Base-by-base conservation (phyloP, 2,329 filamentous ascomycete genomes). In the Scedosporium aurantiacum region DNA sequence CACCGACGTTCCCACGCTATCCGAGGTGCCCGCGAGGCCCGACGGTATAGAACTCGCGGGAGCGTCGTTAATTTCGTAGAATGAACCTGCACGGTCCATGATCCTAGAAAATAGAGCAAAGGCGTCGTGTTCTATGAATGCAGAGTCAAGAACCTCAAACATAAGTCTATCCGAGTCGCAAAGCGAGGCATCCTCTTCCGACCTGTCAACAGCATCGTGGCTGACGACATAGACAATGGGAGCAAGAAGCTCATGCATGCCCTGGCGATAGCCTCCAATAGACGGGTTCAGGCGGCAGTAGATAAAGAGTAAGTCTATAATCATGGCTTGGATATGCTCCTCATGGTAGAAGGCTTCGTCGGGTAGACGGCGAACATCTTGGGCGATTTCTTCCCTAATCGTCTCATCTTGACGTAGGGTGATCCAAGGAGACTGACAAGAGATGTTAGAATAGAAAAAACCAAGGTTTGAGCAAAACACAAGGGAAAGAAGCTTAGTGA, bases 231-330 rank as follows among this genome's bases (percentile, higher is more conserved):
- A 91, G 5, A 97, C 77, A 43, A 99, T 85, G 0, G 94, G 92
- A 0, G 94, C 94, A 14, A 97, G 79, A 52, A 99, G 78, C 74
- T 99, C 94, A 71, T 99, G 94, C 93, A 99, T 99, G 10, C 94
- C 94, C 75, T 99, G 94, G n/a, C 94, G 85, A 71, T 99, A 99
- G 18, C 85, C 91, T 16, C 91, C 91, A 60, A 91, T 81, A 66
- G 88, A 85, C 1, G 90, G 90, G 69, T 97, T 90, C 60, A 95
- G 82, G 73, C 96, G 97, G 76, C 91, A 94, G 75, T 92, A 97
- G 66, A 99, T 83, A 73, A 97, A 99, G 40, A 99, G 79, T 37
- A 97, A 86, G 70, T 99, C 90, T 37, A 95, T 76, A 67, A 99
- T 86, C 73, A 90, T 89, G 50, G 79, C 81, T 72, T 97, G 94